Conservation (phyloP, 805 yeast species). For the Cyberlindnera mycetangii region DNA sequence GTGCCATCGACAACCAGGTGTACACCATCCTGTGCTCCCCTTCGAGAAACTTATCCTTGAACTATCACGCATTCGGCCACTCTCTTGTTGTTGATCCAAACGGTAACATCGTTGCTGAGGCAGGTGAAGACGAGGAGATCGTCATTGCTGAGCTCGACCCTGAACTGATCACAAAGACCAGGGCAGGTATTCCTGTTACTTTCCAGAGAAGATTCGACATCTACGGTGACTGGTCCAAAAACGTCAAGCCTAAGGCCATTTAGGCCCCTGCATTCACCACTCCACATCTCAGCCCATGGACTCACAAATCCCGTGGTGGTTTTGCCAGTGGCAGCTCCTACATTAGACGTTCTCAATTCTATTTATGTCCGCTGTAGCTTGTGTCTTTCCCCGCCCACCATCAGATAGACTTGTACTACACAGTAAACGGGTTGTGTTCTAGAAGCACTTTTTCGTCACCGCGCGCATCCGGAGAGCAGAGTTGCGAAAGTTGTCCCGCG, state of each 20-base stretch:
- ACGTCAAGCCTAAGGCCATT: conserved; percentile 18
- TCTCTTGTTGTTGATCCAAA: conserved; percentile 64
- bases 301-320: no score
- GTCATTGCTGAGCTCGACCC: conserved; percentile 74
- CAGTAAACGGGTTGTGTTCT: not conserved
- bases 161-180: conserved; percentile 49
- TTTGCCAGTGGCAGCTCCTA: no score
- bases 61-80: conserved; percentile 68
- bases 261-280: no score
- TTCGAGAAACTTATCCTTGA: conserved; percentile 63
- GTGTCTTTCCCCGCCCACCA: no score
- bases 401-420: not conserved
- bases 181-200: conserved; percentile 67
- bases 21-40: conserved; percentile 85
- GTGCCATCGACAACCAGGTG: conserved; percentile 75
- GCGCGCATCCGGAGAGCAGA: not conserved
- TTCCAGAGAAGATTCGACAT: conserved; percentile 73
- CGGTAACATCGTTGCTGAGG: conserved; percentile 67
- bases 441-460: not conserved
- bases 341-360: no score
- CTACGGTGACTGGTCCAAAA: conserved; percentile 27
- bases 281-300: no score
- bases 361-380: no score
- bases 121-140: conserved; percentile 76
- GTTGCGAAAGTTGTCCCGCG: not conserved